Evolutionary conservation across 2,329 filamentous ascomycete genomes (phyloP).

Genomic region (Tolypocladium cylindrosporum): DNA sequence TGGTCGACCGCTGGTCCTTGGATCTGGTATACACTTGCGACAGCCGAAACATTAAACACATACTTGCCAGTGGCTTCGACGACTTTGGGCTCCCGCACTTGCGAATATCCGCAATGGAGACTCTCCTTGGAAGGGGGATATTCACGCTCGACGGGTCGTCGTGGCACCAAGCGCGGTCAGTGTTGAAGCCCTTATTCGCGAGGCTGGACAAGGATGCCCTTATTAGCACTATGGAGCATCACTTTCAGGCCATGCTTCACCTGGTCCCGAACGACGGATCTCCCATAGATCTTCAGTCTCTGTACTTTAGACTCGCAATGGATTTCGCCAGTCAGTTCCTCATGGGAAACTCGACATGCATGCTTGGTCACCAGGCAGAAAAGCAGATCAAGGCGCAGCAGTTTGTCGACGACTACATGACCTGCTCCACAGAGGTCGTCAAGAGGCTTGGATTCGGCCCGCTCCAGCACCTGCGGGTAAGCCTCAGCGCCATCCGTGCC

Average conservation of each 20-base stretch:
- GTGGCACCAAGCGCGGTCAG: conserved; percentile 33
- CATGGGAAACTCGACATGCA: conserved; percentile 11
- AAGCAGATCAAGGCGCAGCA: conserved; percentile 20
- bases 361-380: conserved; percentile 9
- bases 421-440: conserved; percentile 21
- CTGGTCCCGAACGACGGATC: conserved; percentile 11
- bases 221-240: conserved; percentile 18
- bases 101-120: conserved; percentile 24
- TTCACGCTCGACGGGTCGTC: conserved; percentile 36
- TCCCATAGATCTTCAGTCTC: conserved; percentile 29
- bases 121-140: conserved; percentile 34
- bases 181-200: conserved; percentile 23
- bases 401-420: conserved; percentile 23
- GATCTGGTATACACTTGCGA: conserved; percentile 29
- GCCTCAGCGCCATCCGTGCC: conserved; percentile 12
- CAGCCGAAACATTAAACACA: conserved; percentile 42
- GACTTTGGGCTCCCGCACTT: conserved; percentile 34
- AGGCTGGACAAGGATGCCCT: conserved; percentile 20
- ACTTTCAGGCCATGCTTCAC: conserved; percentile 28
- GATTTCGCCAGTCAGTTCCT: conserved; percentile 43
- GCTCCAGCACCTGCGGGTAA: conserved; percentile 17
- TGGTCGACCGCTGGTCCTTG: conserved; percentile 20
- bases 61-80: conserved; percentile 40
- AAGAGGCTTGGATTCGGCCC: conserved; percentile 21
- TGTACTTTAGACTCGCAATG: conserved; percentile 37